phyloP scores from a whole-genome alignment of 2,329 filamentous ascomycete genomes.

The Myriosclerotinia duriaeana region DNA sequence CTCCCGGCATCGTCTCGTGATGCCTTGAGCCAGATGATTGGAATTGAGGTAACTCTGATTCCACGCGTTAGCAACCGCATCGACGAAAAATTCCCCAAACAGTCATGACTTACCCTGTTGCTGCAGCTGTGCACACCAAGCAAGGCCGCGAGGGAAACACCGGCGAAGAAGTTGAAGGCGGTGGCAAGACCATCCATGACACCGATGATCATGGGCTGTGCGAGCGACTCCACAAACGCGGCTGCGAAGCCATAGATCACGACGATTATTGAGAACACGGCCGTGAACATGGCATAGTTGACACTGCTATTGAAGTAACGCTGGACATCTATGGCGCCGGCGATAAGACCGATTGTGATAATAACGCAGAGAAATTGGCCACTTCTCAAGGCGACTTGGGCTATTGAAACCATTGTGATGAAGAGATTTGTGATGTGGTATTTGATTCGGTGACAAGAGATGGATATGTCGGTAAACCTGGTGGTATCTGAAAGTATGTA shows the following conservation, averaged over 20 bases:
- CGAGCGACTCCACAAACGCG: slow-evolving; percentile 53
- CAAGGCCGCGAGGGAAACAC: slow-evolving; percentile 68
- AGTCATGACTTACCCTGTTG: slow-evolving; percentile 49
- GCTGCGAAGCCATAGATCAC: slow-evolving; percentile 61
- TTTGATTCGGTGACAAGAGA: not conserved
- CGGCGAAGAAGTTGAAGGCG: slow-evolving; percentile 67
- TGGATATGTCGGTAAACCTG: too few species aligned
- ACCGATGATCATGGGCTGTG: slow-evolving; percentile 52
- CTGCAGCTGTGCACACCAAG: slow-evolving; percentile 68
- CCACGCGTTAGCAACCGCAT: not conserved
- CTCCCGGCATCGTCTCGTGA: slow-evolving; percentile 67
- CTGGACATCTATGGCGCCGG: slow-evolving; percentile 45
- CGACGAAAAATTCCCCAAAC: too few species aligned
- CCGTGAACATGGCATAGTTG: slow-evolving; percentile 65
- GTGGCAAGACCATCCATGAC: slow-evolving; percentile 58
- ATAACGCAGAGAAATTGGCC: slow-evolving; percentile 38
- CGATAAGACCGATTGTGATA: slow-evolving; percentile 38
- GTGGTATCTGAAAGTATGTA: not conserved
- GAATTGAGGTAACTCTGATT: slow-evolving; percentile 43
- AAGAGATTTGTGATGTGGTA: not conserved
- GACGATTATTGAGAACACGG: slow-evolving; percentile 63
- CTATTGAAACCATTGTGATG: slow-evolving; percentile 31
- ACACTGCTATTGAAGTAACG: slow-evolving; percentile 62
- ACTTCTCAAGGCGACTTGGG: slow-evolving; percentile 33
- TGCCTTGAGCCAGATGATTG: slow-evolving; percentile 61